Evolutionary conservation across 2,329 filamentous ascomycete genomes (phyloP).

Genomic region (Didymella arachidicola): DNA sequence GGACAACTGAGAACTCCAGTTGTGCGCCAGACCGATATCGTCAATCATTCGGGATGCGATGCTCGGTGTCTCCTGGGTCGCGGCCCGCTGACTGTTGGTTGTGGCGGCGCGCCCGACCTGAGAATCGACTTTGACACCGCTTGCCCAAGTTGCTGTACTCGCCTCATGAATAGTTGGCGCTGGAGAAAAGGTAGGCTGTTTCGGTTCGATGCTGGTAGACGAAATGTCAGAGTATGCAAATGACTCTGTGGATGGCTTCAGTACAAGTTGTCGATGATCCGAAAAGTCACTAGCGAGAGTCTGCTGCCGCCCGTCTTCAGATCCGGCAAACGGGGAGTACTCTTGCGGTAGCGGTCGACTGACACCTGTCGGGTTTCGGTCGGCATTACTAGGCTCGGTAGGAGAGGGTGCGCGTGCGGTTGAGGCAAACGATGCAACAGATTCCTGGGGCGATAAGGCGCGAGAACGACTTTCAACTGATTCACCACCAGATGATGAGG

Average conservation of each 20-base stretch:
- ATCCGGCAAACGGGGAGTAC: slow-evolving; percentile 38
- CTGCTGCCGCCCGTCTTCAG: slow-evolving; percentile 41
- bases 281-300: slow-evolving; percentile 43
- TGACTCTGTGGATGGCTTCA: slow-evolving; percentile 44
- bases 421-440: slow-evolving; percentile 49
- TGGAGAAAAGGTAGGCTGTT: slow-evolving; percentile 38
- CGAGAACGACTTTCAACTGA: slow-evolving; percentile 40
- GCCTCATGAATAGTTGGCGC: slow-evolving; percentile 48
- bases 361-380: slow-evolving; percentile 41
- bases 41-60: slow-evolving; percentile 51
- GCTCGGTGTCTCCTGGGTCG: slow-evolving; percentile 44
- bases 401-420: slow-evolving; percentile 36
- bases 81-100: slow-evolving; percentile 47
- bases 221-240: slow-evolving; percentile 49
- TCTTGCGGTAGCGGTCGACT: slow-evolving; percentile 35
- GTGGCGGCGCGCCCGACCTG: slow-evolving; percentile 49
- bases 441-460: slow-evolving; percentile 48
- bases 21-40: slow-evolving; percentile 46
- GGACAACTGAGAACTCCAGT: slow-evolving; percentile 52
- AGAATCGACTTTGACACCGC: slow-evolving; percentile 47
- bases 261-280: slow-evolving; percentile 39
- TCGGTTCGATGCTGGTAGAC: slow-evolving; percentile 45
- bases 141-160: slow-evolving; percentile 44
- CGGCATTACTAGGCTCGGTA: slow-evolving; percentile 34
- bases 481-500: slow-evolving; percentile 47